Conservation (phyloP, 768 basidiomycete species). For the Tulasnella sp. region DNA sequence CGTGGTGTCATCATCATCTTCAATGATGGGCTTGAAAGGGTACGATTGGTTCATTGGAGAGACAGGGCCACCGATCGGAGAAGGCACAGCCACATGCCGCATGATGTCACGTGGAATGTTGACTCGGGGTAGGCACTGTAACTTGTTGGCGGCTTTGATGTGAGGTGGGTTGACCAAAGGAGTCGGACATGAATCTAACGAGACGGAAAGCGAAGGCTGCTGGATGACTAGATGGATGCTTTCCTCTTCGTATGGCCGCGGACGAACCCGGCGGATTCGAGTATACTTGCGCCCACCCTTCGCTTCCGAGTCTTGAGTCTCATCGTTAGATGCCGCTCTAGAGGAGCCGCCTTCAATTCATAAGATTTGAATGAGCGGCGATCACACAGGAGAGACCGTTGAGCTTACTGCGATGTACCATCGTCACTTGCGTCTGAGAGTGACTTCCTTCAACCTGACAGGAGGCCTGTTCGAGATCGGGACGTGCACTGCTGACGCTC, state of each 20-base stretch:
- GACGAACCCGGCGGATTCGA: too few relatives aligned
- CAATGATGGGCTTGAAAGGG: neutral
- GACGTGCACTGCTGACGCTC: neutral
- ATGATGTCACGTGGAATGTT: neutral
- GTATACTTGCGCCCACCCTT: too few relatives aligned
- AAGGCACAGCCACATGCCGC: neutral
- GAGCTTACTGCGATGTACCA: neutral
- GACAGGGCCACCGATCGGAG: neutral
- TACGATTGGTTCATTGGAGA: neutral
- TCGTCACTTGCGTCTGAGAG: neutral
- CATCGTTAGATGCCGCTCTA: neutral
- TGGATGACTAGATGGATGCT: too few relatives aligned
- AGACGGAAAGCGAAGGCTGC: neutral
- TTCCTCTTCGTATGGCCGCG: too few relatives aligned
- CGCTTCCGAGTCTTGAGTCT: too few relatives aligned
- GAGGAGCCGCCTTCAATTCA: neutral
- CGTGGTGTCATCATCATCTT: neutral
- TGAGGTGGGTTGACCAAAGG: neutral
- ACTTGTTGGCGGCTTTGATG: neutral
- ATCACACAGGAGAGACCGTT: neutral
- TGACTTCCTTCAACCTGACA: neutral
- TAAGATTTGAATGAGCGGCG: neutral
- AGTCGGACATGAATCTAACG: neutral
- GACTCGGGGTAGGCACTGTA: neutral
- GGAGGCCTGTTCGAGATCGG: neutral